Base-by-base conservation (phyloP, 2,329 filamentous ascomycete species). In the Sporothrix globosa region DNA sequence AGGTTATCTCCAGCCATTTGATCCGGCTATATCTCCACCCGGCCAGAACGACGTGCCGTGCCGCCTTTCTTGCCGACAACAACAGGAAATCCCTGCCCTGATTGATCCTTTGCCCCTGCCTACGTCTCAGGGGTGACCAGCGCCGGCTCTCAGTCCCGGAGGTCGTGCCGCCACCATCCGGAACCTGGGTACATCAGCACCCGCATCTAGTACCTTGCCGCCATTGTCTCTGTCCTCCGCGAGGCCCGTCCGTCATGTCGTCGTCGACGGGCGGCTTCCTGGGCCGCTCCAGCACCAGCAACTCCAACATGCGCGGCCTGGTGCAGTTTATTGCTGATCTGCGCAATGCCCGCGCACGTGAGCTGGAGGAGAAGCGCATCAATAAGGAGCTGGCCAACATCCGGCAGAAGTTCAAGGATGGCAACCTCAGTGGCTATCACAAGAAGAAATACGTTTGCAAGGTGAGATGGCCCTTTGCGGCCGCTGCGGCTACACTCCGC, bases 381-480 rank as follows among this genome's bases (percentile, higher is more conserved):
- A 99, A 99, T 82, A 99, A 99, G 84, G 96, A 99, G 83, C 83
- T 99, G 80, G 96, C 96, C 79, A 99, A 99, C 79, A 99, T 99
- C 80, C 90, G 93, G 86, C 93, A 97, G 83, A 98, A 98, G 82
- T 99, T 98, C 85, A 97, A 97, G 87, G 92, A 96, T 80, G 94
- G 93, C 74, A 96, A 87, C 78, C 84, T 99, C 71, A 97, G 91
- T 79, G 96, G 96, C 75, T 99, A 99, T 79, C 93, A 97, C 85
- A 97, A 96, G 86, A 99, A 99, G 87, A 99, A 99, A 91, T 99
- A 99, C 80, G 96, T 99, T 75, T 99, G 96, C 92, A 99, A 99
- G 85, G 87, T 89, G 82, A 50, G 69, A 39, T 3, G 34, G 9
- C 48, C 19, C 46, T 48, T 7, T 2, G 6, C 11, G n/a, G 10